Evolutionary conservation across 805 yeast genomes (phyloP), one percentile per base, ranked within the genome.

Genomic region (Ascoidea tarda): DNA sequence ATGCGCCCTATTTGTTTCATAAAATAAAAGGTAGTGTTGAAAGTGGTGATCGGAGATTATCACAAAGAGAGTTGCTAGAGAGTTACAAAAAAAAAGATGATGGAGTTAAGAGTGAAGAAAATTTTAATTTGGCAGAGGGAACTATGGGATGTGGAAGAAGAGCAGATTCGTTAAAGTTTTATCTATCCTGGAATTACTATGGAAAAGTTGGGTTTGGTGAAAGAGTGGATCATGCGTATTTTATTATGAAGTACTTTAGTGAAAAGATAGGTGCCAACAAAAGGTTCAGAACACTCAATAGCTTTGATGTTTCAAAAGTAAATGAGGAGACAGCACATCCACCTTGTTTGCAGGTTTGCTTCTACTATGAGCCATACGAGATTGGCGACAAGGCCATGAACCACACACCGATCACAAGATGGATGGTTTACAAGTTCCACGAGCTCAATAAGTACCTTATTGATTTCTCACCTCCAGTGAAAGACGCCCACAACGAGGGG

Each of bases 71-170:
- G 14, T 10, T 14, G 14, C 44, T 38, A 10, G 44, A 38, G 14
- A 21, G 28, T 21, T 21, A 21, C 28, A 21, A 21, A 21, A 21
- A 3, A 3, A 21, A 21, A 21, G 44, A 38, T 10, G 14, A 38
- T 38, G 14, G 14, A 2, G 8, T 14, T 38, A 14, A 4, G 8
- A 10, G 8, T 4, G 44, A 38, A 32, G 77, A 73, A 51, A 71
- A 75, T 64, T 84, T 71, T 61, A 96, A 87, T 59, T 74, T 87
- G 53, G 96, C 91, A 0, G 91, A 85, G 63, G 95, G 93, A 12
- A 87, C 96, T 2, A 82, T 87, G 90, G 95, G 95, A 6, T 87
- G 96, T 63, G 96, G 96, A 12, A 77, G 96, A 59, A 74, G 96
- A 52, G 80, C 93, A 0, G 96, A 87, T 64, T 77, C 91, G 3